A percentile compares a stretch with the other conserved stretches of the same genome.
Evolutionary conservation across 179 eudicot genomes (phyloP).

Genomic region (Dionaea muscipula): DNA sequence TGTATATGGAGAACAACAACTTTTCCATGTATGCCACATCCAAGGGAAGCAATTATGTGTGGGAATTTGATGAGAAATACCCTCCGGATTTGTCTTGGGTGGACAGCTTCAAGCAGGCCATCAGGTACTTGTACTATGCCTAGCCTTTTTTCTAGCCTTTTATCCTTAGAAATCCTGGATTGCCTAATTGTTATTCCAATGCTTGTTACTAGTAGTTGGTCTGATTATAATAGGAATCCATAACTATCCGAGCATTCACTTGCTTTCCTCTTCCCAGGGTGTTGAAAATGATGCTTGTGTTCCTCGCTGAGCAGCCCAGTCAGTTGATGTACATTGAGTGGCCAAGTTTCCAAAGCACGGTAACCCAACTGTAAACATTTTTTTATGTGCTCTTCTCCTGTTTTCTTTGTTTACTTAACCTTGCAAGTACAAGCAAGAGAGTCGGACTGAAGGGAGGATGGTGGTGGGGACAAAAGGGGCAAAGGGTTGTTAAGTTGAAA

Average conservation of each 20-base stretch:
- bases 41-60: constrained; percentile 16
- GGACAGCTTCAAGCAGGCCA: constrained; percentile 10
- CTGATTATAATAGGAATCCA: background rate
- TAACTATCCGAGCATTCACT: background rate
- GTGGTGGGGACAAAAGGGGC: no score
- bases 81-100: constrained; percentile 20
- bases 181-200: background rate
- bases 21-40: constrained; percentile 12
- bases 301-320: constrained; percentile 39
- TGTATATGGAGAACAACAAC: background rate
- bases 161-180: background rate
- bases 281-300: constrained; percentile 15
- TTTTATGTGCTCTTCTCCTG: background rate
- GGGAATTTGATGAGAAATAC: constrained; percentile 16
- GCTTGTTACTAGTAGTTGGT: background rate
- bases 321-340: constrained; percentile 71
- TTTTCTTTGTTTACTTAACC: no score
- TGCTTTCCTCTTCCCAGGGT: constrained; percentile 13
- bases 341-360: constrained; percentile 81
- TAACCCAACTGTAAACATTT: constrained; percentile 8
- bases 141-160: constrained; percentile 1
- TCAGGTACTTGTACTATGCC: constrained; percentile 12
- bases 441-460: no score
- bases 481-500: no score
- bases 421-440: no score